A percentile compares a stretch with the other conserved stretches of the same genome.
Conservation (phyloP, 441 rosid species). For the Francoa sonchifolia region DNA sequence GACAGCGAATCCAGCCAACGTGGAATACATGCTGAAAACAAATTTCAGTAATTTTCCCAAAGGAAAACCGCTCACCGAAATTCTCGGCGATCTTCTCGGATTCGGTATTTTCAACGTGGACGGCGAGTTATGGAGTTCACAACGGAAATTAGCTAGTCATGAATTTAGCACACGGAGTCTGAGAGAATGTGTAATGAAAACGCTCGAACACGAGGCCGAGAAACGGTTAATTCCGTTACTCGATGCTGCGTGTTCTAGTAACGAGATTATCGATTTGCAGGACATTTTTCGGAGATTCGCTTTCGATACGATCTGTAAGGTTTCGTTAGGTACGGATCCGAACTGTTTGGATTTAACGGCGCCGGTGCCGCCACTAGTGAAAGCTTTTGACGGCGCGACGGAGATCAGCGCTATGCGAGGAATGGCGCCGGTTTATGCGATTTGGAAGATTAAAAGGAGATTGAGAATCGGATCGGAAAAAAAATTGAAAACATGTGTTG, state of each 20-base stretch:
- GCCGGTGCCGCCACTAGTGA: constrained; percentile 25
- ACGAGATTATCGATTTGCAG: constrained; percentile 30
- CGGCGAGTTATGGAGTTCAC: constrained; percentile 35
- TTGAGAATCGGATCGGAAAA: constrained; percentile 53
- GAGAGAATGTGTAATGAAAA: constrained; percentile 19
- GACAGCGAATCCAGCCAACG: constrained; percentile 48
- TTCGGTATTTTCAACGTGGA: constrained; percentile 50
- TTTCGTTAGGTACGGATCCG: constrained; percentile 36
- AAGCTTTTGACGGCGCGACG: constrained; percentile 54
- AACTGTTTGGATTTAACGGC: constrained; percentile 22
- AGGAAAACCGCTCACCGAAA: constrained; percentile 53
- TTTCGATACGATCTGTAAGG: constrained; percentile 35
- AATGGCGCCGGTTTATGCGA: constrained; percentile 38
- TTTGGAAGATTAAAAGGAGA: constrained; percentile 65
- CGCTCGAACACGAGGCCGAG: constrained; percentile 27
- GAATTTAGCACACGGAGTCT: constrained; percentile 36
- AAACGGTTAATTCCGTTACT: constrained; percentile 25
- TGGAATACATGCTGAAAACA: constrained; percentile 43
- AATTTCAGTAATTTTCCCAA: constrained; percentile 57
- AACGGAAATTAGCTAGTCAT: constrained; percentile 41
- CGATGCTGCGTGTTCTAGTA: constrained; percentile 14
- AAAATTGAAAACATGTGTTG: constrained; percentile 42
- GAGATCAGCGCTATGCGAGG: constrained; percentile 53
- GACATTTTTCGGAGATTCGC: constrained; percentile 36
- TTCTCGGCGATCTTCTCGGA: constrained; percentile 63